Evolutionary conservation across 1,284 basidiomycete species (phyloP).

Genomic region (Malassezia caprae): DNA sequence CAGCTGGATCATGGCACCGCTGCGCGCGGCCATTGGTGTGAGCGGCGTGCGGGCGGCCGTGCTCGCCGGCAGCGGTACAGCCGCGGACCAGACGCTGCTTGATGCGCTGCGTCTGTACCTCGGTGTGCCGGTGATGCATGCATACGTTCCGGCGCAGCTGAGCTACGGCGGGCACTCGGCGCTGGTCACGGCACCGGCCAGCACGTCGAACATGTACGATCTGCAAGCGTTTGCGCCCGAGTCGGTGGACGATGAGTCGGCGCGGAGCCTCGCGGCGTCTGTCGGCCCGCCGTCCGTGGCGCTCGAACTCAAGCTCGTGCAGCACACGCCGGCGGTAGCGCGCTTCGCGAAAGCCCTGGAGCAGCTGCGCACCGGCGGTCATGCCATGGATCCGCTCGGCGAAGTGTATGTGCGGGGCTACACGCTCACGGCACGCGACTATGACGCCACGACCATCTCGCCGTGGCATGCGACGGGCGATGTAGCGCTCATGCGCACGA

Average conservation of each 20-base stretch:
- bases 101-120: conserved; percentile 37
- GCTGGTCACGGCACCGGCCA: conserved; percentile 25
- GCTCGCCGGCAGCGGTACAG: conserved; percentile 21
- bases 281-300: conserved; percentile 41
- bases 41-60: conserved; percentile 19
- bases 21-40: conserved; percentile 20
- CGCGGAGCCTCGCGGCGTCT: conserved; percentile 26
- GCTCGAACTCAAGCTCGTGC: conserved; percentile 38
- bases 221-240: conserved; percentile 40
- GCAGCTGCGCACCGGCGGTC: conserved; percentile 14
- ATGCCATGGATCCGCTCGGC: conserved; percentile 28
- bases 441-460: conserved; percentile 3
- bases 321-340: conserved; percentile 18
- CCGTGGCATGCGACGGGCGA: conserved; percentile 35
- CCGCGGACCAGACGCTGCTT: conserved; percentile 29
- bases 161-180: not conserved
- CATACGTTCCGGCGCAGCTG: conserved; percentile 22
- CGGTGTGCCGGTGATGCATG: conserved; percentile 37
- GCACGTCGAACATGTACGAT: conserved; percentile 35
- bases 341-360: conserved; percentile 18
- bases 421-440: conserved; percentile 10
- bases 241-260: conserved; percentile 13
- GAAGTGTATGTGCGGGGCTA: conserved; percentile 32
- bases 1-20: conserved; percentile 17
- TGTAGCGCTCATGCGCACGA: conserved; percentile 33